Evolutionary conservation across 2,329 filamentous ascomycete species (phyloP).

Genomic region (Pezicula radicicola): DNA sequence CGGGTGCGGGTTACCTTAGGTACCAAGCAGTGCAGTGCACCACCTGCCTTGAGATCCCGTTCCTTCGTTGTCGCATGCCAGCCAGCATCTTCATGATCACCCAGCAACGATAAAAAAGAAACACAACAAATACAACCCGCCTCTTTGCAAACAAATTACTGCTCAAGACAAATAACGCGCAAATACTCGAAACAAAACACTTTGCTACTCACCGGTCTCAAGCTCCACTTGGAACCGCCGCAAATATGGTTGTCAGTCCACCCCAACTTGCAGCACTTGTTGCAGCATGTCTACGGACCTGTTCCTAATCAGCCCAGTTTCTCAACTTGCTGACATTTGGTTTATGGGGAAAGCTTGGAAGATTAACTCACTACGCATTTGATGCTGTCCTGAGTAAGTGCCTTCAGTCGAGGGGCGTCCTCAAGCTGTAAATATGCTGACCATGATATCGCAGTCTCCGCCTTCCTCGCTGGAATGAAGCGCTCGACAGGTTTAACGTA

Average conservation of each 20-base stretch:
- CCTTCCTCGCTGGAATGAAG: constrained; percentile 95
- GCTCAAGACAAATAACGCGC: not conserved
- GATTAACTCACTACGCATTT: constrained; percentile 91
- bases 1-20: too few species aligned
- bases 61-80: not conserved
- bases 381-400: constrained; percentile 86
- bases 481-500: constrained; percentile 97
- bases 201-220: not conserved
- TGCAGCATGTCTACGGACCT: constrained; percentile 28
- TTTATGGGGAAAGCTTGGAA: constrained; percentile 78
- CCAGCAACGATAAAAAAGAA: not conserved
- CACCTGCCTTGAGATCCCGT: not conserved
- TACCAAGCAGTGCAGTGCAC: too few species aligned
- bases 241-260: constrained; percentile 38
- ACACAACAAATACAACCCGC: not conserved
- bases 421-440: constrained; percentile 12
- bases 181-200: not conserved
- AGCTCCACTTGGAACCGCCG: constrained; percentile 1
- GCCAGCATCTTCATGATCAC: not conserved
- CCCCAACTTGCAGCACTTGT: constrained; percentile 10
- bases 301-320: constrained; percentile 48
- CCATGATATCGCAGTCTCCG: constrained; percentile 67
- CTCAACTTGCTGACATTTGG: constrained; percentile 68
- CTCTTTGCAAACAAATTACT: not conserved
- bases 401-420: constrained; percentile 3